Base-by-base conservation (phyloP, 768 basidiomycete genomes). In the Tulasnella sp. region DNA sequence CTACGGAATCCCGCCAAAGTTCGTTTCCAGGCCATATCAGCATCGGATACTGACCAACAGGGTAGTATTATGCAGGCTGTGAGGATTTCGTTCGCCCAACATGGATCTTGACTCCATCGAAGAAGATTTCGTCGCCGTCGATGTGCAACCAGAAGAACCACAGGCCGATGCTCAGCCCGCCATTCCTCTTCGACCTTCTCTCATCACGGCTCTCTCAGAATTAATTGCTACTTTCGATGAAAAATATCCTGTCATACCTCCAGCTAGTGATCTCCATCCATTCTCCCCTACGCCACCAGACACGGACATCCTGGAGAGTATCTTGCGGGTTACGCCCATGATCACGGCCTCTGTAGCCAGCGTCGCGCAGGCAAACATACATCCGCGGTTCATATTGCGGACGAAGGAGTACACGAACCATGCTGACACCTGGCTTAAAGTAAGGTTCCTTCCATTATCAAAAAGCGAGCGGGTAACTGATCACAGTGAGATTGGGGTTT, bases 271-370 rank as follows among this genome's bases (percentile, higher is more conserved):
- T 15, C 70, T 77, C 15, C 77, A 77, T 72, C 61, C 42, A 16
- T 77, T 77, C 69, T 77, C 77, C n/a, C 70, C 77, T 23, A 71
- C n/a, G 20, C 77, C 77, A 20, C 69, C 77, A n/a, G 77, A 77
- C 69, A 77, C 77, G 18, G 77, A 77, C 23, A 44, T 77, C 44
- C 40, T 77, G n/a, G 77, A 77, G 39, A 72, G 42, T 16, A 77
- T 77, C 13, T 20, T 77, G 13, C 35, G 69, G 23, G 70, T 70
- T 48, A 26, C 70, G 26, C 40, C 40, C 10, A 46, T 77, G 42
- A 51, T 77, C 29, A 70, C 77, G 15, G 55, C 69, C 16, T 70
- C 77, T 13, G 32, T 77, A 26, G 77, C 77, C 15, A 72, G 69
- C 39, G 61, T 72, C 35, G 44, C 55, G 29, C 77, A 42, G 26